phyloP scores from a whole-genome alignment of 2,329 filamentous ascomycete species.

The Raffaelea albimanens region DNA sequence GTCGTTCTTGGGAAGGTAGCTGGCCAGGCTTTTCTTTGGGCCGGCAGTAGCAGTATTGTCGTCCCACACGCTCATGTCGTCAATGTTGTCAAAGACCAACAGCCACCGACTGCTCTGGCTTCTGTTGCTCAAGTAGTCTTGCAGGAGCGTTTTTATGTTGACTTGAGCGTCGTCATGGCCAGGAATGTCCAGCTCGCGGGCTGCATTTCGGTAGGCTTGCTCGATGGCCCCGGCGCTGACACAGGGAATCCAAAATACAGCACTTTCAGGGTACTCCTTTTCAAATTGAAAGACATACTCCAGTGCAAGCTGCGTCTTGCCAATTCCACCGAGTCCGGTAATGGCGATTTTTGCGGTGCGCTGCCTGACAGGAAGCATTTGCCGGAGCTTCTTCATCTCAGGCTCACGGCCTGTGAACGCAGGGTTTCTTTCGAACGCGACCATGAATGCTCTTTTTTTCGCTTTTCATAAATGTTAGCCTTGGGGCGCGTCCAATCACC shows the following conservation, averaged over 20 bases:
- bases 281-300: constrained; percentile 21
- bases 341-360: constrained; percentile 18
- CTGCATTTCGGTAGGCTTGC: constrained; percentile 25
- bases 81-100: constrained; percentile 34
- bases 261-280: constrained; percentile 19
- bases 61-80: constrained; percentile 24
- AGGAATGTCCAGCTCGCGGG: constrained; percentile 15
- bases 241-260: constrained; percentile 31
- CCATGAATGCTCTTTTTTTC: not conserved
- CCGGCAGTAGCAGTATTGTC: constrained; percentile 1
- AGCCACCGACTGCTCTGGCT: constrained; percentile 26
- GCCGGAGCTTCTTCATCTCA: constrained; percentile 12
- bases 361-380: constrained; percentile 9
- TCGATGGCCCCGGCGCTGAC: constrained; percentile 20
- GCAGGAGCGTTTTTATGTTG: constrained; percentile 27
- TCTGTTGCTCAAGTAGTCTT: constrained; percentile 19
- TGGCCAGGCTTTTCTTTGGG: constrained; percentile 6
- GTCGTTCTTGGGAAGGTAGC: not conserved
- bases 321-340: constrained; percentile 24
- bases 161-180: constrained; percentile 22
- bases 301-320: constrained; percentile 30
- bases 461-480: not conserved
- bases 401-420: constrained; percentile 17
- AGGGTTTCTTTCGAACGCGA: constrained; percentile 18
- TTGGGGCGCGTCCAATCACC: not conserved